Percentiles rank a stretch among this genome's conserved stretches.
phyloP scores from a whole-genome alignment of 345 rosid species.

The Cardamine occulta region DNA sequence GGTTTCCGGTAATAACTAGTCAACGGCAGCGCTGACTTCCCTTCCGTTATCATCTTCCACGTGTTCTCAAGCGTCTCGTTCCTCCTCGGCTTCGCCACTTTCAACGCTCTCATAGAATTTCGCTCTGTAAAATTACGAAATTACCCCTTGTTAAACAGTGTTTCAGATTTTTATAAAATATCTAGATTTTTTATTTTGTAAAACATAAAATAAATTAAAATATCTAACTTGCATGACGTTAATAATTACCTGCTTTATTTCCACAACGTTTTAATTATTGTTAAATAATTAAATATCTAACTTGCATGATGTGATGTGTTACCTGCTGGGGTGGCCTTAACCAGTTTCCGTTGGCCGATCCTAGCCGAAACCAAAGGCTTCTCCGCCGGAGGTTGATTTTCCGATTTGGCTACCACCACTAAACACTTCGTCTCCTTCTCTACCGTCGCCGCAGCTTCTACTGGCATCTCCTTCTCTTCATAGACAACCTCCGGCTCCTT shows the following conservation, averaged over 20 bases:
- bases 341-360: constrained; percentile 42
- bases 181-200: background rate
- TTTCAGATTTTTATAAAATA: background rate
- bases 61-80: constrained; percentile 79
- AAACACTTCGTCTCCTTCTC: constrained; percentile 31
- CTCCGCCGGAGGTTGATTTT: constrained; percentile 46
- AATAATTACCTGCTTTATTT: background rate
- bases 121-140: constrained; percentile 32
- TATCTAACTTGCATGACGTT: constrained; percentile 13
- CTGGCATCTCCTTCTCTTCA: constrained; percentile 13
- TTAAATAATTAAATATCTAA: background rate
- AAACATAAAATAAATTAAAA: background rate
- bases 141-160: constrained; percentile 21
- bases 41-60: constrained; percentile 80
- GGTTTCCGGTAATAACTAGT: constrained; percentile 65
- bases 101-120: constrained; percentile 48
- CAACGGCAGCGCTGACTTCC: constrained; percentile 57
- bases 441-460: background rate
- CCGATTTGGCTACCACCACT: constrained; percentile 43
- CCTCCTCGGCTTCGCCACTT: constrained; percentile 55
- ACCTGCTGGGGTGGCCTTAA: constrained; percentile 68
- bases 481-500: constrained; percentile 2
- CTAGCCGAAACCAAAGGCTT: constrained; percentile 53
- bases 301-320: background rate
- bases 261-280: background rate